Conservation (phyloP, 768 basidiomycete species). For the Kwoniella europaea region DNA sequence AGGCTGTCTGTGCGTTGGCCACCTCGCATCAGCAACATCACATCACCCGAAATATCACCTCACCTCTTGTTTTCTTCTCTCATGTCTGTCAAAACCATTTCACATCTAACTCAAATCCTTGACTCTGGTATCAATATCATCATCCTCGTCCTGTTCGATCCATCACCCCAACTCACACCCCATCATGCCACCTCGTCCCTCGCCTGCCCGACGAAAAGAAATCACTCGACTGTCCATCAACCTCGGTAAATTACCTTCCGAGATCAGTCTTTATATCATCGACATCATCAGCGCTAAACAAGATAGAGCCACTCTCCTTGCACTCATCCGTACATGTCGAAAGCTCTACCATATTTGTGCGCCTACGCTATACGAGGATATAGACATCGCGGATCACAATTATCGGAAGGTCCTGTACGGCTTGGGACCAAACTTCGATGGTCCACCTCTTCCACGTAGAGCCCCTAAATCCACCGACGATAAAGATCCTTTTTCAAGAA, state of each 20-base stretch:
- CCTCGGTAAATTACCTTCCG: not conserved
- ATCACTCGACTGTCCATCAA: not conserved
- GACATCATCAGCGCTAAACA: not conserved
- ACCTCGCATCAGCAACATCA: not conserved
- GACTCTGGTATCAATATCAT: not conserved
- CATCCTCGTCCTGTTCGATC: not conserved
- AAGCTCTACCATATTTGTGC: not conserved
- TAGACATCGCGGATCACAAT: not conserved
- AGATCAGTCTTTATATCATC: not conserved
- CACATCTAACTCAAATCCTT: not conserved
- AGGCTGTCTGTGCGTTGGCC: not conserved
- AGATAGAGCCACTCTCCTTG: not conserved
- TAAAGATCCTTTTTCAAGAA: not conserved
- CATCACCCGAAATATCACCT: not conserved
- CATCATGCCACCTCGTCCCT: not conserved
- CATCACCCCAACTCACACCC: not conserved
- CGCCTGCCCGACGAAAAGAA: not conserved
- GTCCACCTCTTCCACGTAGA: not conserved
- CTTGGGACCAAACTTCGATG: not conserved
- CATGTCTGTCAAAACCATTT: not conserved
- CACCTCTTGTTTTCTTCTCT: not conserved
- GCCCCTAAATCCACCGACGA: not conserved
- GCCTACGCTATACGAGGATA: not conserved
- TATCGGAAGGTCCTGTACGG: not conserved
- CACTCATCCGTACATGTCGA: not conserved